A percentile compares a stretch with the other conserved stretches of the same genome.
Conservation (phyloP, 768 basidiomycete species). For the Butyriboletus loyo region DNA sequence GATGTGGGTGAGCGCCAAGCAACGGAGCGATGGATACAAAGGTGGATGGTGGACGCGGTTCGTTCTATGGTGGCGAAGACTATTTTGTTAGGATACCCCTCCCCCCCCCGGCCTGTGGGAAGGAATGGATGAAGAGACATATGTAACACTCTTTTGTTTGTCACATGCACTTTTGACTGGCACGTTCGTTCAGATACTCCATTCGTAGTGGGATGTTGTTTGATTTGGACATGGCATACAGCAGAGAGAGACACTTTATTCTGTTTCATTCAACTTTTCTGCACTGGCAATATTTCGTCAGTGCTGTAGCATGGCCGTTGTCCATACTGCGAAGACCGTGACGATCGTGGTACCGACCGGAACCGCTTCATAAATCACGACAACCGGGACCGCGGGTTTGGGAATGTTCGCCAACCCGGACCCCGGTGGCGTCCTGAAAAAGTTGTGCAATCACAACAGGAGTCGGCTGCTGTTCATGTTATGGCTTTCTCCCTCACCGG, state of each 20-base stretch:
- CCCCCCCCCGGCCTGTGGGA: not conserved
- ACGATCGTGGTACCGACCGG: slow-evolving; percentile 8
- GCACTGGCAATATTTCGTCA: not conserved
- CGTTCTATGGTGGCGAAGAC: slow-evolving; percentile 71
- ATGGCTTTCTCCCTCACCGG: not conserved
- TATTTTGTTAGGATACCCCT: slow-evolving; percentile 60
- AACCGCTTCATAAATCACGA: slow-evolving; percentile 11
- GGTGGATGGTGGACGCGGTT: slow-evolving; percentile 81
- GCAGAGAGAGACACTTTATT: slow-evolving; percentile 3
- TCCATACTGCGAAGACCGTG: not conserved
- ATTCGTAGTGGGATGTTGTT: slow-evolving; percentile 20
- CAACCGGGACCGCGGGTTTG: slow-evolving; percentile 1
- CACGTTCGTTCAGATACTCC: slow-evolving; percentile 25
- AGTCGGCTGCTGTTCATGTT: not conserved
- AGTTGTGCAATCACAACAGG: not conserved
- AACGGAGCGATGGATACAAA: slow-evolving; percentile 62
- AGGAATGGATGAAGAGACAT: slow-evolving; percentile 17
- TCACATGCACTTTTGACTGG: slow-evolving; percentile 20
- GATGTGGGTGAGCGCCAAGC: slow-evolving; percentile 70
- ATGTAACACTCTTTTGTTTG: slow-evolving; percentile 34
- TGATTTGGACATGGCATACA: slow-evolving; percentile 22
- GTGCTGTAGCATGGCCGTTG: not conserved
- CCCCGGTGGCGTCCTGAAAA: not conserved
- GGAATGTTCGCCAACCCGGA: not conserved
- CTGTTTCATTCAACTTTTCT: not conserved